Evolutionary conservation across 331 rosid species (phyloP), one percentile per base, ranked within the genome.

Genomic region (Cydonia oblonga): DNA sequence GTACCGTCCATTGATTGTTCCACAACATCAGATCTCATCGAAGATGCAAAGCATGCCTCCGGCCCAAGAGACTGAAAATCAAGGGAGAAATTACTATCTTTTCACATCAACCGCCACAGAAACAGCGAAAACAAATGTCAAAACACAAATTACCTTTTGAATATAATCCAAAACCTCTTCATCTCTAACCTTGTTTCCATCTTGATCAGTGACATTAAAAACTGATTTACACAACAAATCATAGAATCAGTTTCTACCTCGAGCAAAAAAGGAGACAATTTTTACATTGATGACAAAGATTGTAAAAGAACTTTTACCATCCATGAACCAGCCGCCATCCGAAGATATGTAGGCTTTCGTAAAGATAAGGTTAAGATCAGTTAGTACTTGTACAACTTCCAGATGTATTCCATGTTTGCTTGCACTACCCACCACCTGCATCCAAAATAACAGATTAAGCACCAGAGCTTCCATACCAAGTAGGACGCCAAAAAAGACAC

Each of bases 271-370:
- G 15, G 20, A 42, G 42, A 58, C 42, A 64, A 4, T 52, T 23
- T 12, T 16, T 28, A 24, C 18, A 66, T 24, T 14, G 9, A n/a
- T 3, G 4, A n/a, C 22, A 51, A 38, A 40, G n/a, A 7, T 20
- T 23, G 5, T 62, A 1, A 28, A 5, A 76, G 40, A 59, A 66
- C 25, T 22, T 44, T 81, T 86, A 95, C 98, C 98, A 79, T 91
- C 98, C 97, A 95, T 95, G 89, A 95, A 95, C 98, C 98, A 95
- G 76, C 90, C 91, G 56, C 97, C 98, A 85, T 95, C 98, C 38
- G 93, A 95, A 64, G 96, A 87, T 73, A 95, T 88, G 71, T 95
- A 95, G 52, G 98, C 98, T 81, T 95, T 95, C 22, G 79, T 83
- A 73, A 95, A 82, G 61, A 84, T 85, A 42, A 95, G 96, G 74